phyloP scores from a whole-genome alignment of 139 green algal species.

The Haematococcus lacustris region DNA sequence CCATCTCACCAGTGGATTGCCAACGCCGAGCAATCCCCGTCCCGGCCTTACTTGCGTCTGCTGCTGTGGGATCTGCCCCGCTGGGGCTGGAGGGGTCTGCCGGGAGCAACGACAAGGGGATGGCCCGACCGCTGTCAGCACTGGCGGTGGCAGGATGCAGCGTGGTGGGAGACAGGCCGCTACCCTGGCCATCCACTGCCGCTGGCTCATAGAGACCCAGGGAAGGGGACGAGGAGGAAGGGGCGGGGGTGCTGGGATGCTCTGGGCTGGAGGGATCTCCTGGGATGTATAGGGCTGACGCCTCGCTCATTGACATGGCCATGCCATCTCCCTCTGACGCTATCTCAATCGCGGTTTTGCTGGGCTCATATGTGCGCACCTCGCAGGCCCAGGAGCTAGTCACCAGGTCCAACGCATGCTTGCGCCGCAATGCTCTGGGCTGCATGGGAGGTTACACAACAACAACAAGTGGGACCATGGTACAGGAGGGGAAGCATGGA shows the following conservation, averaged over 20 bases:
- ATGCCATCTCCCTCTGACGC: conserved; percentile 61
- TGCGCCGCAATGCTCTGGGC: conserved; percentile 16
- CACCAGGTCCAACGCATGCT: conserved; percentile 53
- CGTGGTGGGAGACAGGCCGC: not conserved
- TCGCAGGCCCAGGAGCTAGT: conserved; percentile 58
- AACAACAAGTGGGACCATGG: too few species aligned
- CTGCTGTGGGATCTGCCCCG: conserved; percentile 7
- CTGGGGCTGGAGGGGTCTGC: not conserved
- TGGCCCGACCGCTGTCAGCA: not conserved
- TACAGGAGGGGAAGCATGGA: too few species aligned
- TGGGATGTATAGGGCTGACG: not conserved
- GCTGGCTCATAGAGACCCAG: too few species aligned
- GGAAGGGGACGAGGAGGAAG: not conserved
- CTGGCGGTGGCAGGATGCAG: not conserved
- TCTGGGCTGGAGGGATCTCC: not conserved
- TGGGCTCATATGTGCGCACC: conserved; percentile 20
- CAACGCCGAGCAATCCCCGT: too few species aligned
- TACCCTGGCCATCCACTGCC: too few species aligned
- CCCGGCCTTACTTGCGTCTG: conserved; percentile 12
- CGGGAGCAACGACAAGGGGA: not conserved
- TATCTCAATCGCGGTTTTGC: conserved; percentile 27
- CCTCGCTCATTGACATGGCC: conserved; percentile 23
- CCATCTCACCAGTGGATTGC: conserved; percentile 35
- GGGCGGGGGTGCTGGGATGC: conserved; percentile 5
- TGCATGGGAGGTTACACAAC: not conserved